Percentiles rank a stretch among this genome's conserved stretches.
phyloP scores from a whole-genome alignment of 2,329 filamentous ascomycete species.

The Penicillium brasilianum region DNA sequence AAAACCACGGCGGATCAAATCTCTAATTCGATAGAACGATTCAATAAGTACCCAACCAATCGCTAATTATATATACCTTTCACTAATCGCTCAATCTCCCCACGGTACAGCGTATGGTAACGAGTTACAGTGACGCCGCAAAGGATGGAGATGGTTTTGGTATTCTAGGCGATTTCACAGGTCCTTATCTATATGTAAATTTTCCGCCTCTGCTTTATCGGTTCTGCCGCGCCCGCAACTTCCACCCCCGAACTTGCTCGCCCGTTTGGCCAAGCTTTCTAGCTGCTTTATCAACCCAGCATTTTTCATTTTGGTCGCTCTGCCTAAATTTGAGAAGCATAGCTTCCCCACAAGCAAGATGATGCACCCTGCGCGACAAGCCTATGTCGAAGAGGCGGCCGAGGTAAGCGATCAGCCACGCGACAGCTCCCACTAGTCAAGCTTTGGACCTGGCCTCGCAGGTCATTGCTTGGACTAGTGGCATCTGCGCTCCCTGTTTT shows the following conservation, averaged over 20 bases:
- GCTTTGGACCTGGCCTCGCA: background rate
- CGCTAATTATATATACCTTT: too few species aligned
- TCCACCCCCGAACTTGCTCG: conserved; percentile 2
- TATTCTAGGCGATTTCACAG: too few species aligned
- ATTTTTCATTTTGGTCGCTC: background rate
- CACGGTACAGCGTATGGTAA: too few species aligned
- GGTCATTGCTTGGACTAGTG: too few species aligned
- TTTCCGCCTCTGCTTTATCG: conserved; percentile 18
- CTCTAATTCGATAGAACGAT: too few species aligned
- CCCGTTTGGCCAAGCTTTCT: background rate
- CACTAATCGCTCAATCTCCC: too few species aligned
- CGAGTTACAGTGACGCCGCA: too few species aligned
- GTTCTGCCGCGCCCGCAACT: conserved; percentile 29
- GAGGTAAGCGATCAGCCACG: conserved; percentile 59
- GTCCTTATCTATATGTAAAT: too few species aligned
- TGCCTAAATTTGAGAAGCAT: conserved; percentile 11
- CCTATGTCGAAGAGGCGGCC: conserved; percentile 84
- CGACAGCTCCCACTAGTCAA: background rate
- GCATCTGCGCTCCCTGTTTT: too few species aligned
- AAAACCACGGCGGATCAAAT: too few species aligned
- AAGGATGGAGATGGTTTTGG: too few species aligned
- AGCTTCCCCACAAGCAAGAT: conserved; percentile 42
- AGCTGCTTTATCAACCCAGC: background rate
- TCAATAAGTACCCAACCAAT: too few species aligned
- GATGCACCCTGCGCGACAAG: conserved; percentile 87